phyloP scores from a whole-genome alignment of 2,329 filamentous ascomycete species.

The Cytospora chrysosperma region DNA sequence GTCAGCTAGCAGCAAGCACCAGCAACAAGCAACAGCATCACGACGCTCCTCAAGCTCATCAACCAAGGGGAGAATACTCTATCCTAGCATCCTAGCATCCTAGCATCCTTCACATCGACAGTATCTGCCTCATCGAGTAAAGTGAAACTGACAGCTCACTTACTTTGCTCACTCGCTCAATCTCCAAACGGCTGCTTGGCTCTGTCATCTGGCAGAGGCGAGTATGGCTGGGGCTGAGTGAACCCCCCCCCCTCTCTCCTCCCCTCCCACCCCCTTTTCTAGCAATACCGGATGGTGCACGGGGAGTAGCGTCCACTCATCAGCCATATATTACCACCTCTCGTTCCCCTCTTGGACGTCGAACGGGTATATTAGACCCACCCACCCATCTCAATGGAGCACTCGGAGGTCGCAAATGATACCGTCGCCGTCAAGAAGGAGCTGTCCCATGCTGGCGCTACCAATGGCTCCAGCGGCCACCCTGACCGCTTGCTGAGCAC shows the following conservation, averaged over 20 bases:
- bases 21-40: not conserved
- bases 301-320: not conserved
- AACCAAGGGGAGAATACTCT: not conserved
- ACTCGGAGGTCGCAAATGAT: constrained; percentile 11
- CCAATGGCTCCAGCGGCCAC: not conserved
- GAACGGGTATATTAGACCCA: not conserved
- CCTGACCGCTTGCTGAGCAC: constrained; percentile 8
- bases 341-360: not conserved
- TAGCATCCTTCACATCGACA: not conserved
- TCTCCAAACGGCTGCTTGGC: not conserved
- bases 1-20: not conserved
- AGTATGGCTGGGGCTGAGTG: not conserved
- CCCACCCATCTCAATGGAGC: constrained; percentile 13
- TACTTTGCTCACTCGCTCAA: not conserved
- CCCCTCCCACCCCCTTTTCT: not conserved
- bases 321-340: not conserved
- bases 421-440: constrained; percentile 22
- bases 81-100: not conserved
- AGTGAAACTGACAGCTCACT: not conserved
- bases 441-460: not conserved
- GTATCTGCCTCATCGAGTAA: not conserved
- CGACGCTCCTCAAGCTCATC: too few relatives aligned
- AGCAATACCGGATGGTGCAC: not conserved
- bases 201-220: not conserved
- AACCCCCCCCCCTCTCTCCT: not conserved